A percentile compares a stretch with the other conserved stretches of the same genome.
Conservation (phyloP, 2,329 filamentous ascomycete genomes). For the Didymellaceae sp. region DNA sequence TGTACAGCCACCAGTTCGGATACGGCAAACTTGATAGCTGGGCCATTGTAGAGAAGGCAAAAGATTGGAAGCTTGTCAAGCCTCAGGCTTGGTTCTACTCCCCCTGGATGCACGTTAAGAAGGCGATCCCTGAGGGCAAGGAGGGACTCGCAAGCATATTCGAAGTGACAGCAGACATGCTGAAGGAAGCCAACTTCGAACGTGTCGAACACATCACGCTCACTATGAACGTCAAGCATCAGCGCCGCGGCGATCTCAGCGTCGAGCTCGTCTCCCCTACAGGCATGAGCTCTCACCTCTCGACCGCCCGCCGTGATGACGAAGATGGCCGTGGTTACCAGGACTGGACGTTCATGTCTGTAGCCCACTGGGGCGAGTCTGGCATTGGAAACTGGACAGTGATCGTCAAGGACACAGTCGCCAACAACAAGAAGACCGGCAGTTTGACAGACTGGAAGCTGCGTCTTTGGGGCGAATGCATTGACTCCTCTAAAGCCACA, state of each 20-base stretch:
- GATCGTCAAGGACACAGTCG: conserved; percentile 79
- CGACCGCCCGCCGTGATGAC: conserved; percentile 76
- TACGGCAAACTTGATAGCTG: conserved; percentile 95
- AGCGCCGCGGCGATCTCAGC: conserved; percentile 85
- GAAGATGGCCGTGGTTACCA: conserved; percentile 72
- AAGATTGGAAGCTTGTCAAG: conserved; percentile 86
- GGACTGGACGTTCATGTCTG: conserved; percentile 99
- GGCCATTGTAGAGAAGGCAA: conserved; percentile 82
- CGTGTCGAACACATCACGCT: conserved; percentile 93
- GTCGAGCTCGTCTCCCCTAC: conserved; percentile 88
- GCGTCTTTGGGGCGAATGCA: conserved; percentile 90
- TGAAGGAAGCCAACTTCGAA: conserved; percentile 81
- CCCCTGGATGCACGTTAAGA: conserved; percentile 90
- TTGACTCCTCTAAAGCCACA: conserved; percentile 74
- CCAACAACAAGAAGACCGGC: conserved; percentile 75
- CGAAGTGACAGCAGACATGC: conserved; percentile 79
- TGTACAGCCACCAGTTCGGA: conserved; percentile 93
- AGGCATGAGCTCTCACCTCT: conserved; percentile 82
- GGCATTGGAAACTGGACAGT: conserved; percentile 91
- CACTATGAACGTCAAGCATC: conserved; percentile 95
- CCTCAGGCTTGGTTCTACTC: conserved; percentile 95
- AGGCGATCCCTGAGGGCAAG: conserved; percentile 83
- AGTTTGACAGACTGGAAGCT: conserved; percentile 90
- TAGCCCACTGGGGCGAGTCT: conserved; percentile 93
- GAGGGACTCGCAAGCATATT: conserved; percentile 80